Conservation (phyloP, 495 filamentous ascomycete species). For the Hypoxylon intermedium region DNA sequence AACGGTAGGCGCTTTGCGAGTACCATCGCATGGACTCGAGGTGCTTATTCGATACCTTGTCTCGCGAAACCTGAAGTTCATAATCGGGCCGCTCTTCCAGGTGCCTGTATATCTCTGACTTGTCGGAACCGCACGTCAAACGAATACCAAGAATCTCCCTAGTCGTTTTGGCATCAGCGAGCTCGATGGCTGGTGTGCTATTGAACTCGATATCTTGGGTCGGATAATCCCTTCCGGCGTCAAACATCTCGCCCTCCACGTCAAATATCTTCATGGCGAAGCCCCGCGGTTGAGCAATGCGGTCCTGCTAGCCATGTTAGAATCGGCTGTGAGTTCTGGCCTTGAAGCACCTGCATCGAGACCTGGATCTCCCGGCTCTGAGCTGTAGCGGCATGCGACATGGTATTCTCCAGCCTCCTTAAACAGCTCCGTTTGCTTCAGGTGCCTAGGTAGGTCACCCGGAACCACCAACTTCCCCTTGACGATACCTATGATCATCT, state of each 20-base stretch:
- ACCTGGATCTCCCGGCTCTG: conserved; percentile 52
- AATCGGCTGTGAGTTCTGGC: not conserved
- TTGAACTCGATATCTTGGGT: conserved; percentile 60
- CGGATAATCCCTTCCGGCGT: conserved; percentile 44
- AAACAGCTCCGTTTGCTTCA: conserved; percentile 55
- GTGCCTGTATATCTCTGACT: conserved; percentile 49
- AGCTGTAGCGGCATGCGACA: conserved; percentile 50
- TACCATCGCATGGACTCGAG: conserved; percentile 55
- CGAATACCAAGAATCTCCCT: conserved; percentile 55
- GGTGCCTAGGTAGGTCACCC: conserved; percentile 47
- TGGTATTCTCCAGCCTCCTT: conserved; percentile 48
- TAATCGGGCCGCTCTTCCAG: conserved; percentile 52
- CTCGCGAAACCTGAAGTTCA: conserved; percentile 50
- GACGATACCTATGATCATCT: no score
- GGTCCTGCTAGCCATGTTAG: conserved; percentile 34
- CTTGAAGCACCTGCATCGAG: conserved; percentile 40
- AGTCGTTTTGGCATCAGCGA: conserved; percentile 54
- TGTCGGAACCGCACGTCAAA: conserved; percentile 51
- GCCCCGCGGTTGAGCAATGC: conserved; percentile 54
- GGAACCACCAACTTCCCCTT: no score
- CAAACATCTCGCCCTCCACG: conserved; percentile 55
- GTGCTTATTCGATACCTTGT: conserved; percentile 49
- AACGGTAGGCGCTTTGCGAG: conserved; percentile 57
- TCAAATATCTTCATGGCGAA: conserved; percentile 59
- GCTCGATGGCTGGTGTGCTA: conserved; percentile 55